Evolutionary conservation across 2,329 filamentous ascomycete genomes (phyloP), one percentile per base, ranked within the genome.

Genomic region (Cephalotrichum gorgonifer): DNA sequence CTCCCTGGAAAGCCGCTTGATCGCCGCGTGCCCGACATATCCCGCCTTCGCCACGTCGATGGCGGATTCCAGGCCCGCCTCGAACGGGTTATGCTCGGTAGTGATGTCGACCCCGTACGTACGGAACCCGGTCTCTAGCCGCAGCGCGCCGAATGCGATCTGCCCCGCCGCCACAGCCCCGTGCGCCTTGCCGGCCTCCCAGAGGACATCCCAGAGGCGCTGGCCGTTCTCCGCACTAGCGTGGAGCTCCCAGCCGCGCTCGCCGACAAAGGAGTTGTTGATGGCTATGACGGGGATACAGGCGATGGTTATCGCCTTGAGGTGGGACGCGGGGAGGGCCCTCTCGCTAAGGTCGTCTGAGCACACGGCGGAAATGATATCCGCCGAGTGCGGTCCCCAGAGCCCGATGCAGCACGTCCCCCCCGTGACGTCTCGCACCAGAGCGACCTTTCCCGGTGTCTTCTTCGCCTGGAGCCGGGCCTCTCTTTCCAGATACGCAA

Each of bases 231-330:
- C 79, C 1, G 79, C 74, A 30, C 68, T 79, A 1, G 78, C 70
- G 51, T 80, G 76, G 20, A 83, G 70, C 57, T 83, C 79, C 77
- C 78, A 83, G 1, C 80, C 79, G 0, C 69, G 62, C 54, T 83
- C 79, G 6, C 80, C 79, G 4, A 83, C 75, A 46, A 76, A 79
- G 0, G 79, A 83, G 33, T 79, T 67, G 3, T 76, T 69, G 55
- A 80, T 70, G 0, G 68, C 69, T 0, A 67, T 74, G 3, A 80
- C 76, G 0, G 80, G 79, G 14, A 83, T 70, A 1, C 78, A 75
- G 7, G 64, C 67, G 44, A 83, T 68, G 50, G 60, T 67, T 0
- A 69, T 67, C 17, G 62, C 64, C 62, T 75, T 78, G 43, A 71
- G 67, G 1, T 66, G 64, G 52, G 76, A 71, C 49, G 77, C 74